Evolutionary conservation across 2,329 filamentous ascomycete species (phyloP), one percentile per base, ranked within the genome.

Genomic region (Plectosphaerella cucumerina): DNA sequence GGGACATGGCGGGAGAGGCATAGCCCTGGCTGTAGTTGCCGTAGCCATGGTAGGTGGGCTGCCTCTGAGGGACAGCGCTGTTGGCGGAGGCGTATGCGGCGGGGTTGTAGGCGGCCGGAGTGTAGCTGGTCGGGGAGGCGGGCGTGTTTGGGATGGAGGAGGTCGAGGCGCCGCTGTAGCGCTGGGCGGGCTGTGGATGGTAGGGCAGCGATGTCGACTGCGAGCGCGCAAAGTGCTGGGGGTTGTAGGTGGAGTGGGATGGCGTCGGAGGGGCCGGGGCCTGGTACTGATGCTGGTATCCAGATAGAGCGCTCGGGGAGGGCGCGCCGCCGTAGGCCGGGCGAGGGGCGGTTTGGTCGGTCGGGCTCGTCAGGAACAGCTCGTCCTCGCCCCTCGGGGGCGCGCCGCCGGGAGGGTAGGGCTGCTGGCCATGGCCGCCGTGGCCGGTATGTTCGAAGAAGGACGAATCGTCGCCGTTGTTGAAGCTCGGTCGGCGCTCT

Each of bases 381-480:
- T 89, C 86, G 59, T 87, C 84, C 12, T 77, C 70, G 55, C 68
- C 65, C 54, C 65, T 60, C 34, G 59, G 55, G 33, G 53, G 59
- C 20, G 55, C n/a, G 15, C 17, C 20, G 9, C 50, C 37, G 59
- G 62, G 63, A 51, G 64, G 59, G 55, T 60, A 60, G 52, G 55
- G 54, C 66, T 67, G 59, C 59, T 58, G 47, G 47, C 55, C 49
- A 20, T 42, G 39, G 6, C 48, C 53, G 47, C 46, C 37, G 26
- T 56, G 54, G 22, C 34, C 45, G 18, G 35, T 44, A 46, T 53
- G 55, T 56, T 53, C 51, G 60, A 60, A 54, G 47, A 54, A 81
- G 46, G 73, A 70, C 45, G 76, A 73, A 65, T 93, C 88, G 66
- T 94, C 89, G 57, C 86, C 88, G 58, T 78, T 82, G 66, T 90